These are phyloP conservation scores for Malus orientalis DNA, from an alignment of 306 rosid species.

Conservation along the genomic window DNA sequence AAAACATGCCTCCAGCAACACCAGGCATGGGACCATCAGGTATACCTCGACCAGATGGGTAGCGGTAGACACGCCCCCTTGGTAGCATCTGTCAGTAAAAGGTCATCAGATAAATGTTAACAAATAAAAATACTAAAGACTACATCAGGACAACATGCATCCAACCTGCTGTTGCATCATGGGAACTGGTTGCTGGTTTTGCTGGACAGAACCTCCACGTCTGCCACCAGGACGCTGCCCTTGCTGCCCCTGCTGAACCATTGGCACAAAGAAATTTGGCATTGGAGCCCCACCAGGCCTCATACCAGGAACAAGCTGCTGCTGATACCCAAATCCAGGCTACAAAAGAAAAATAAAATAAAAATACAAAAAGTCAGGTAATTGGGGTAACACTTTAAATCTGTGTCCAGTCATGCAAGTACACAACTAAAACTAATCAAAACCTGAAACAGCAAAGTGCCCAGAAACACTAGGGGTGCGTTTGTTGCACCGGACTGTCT, in stretches of 20 bases:
- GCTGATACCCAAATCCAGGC: slow-evolving; percentile 99
- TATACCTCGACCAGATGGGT: slow-evolving; percentile 78
- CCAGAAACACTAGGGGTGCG: background rate
- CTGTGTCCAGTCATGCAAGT: background rate
- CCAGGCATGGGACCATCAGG: slow-evolving; percentile 94
- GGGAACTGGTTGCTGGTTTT: slow-evolving; percentile 82
- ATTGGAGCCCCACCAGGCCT: slow-evolving; percentile 97
- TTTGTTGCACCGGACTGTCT: too few species aligned
- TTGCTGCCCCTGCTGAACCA: slow-evolving; percentile 97
- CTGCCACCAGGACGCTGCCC: slow-evolving; percentile 97
- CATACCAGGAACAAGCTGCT: slow-evolving; percentile 97
- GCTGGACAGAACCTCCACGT: slow-evolving; percentile 76
- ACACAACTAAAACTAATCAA: too few species aligned
- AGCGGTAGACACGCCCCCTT: slow-evolving; percentile 87
- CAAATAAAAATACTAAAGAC: background rate
- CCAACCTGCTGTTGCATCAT: slow-evolving; percentile 87
- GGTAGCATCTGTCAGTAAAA: slow-evolving; percentile 67
- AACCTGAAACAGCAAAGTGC: background rate
- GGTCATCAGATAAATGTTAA: slow-evolving; percentile 10
- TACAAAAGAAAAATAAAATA: slow-evolving; percentile 15
- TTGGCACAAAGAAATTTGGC: slow-evolving; percentile 91
- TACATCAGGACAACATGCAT: background rate
- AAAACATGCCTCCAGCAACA: slow-evolving; percentile 88
- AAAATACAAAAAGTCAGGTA: background rate
- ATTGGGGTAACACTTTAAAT: background rate